Base-by-base conservation (phyloP, 805 yeast species). In the Candida ponderosae region DNA sequence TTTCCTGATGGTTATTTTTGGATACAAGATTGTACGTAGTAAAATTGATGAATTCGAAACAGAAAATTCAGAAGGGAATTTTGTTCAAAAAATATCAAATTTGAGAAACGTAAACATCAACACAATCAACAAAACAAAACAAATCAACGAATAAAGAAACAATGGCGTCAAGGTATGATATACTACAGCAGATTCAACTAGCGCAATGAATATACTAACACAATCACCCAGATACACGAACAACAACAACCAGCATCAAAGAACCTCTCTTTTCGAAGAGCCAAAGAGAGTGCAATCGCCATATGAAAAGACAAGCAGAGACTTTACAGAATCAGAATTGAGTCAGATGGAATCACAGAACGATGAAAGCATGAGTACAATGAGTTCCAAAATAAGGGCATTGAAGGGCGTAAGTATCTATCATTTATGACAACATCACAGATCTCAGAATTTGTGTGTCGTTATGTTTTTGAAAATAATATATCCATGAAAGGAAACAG, bases 341-440 rank as follows among this genome's bases (percentile, higher is more conserved):
- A 70, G 81, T 17, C 76, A 74, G 41, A 53, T 81, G 34, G 89
- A 81, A 53, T 66, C 81, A 4, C 89, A 81, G 51, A 72, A 72
- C 42, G 83, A 76, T 27, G 81, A 76, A 39, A 75, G 78, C 36
- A 54, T 76, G 45, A 65, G 67, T 18, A 59, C 68, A 2, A 72
- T 81, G 70, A 63, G 71, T 26, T 66, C 70, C 29, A 76, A 74
- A 44, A 67, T 81, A 17, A 58, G 64, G 34, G 63, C 74, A 21
- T 58, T 81, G 38, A 81, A 79, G 51, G 70, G 69, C 33, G 60
- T 59, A 31, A 39, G 61, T 38, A n/a, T 9, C 6, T 15, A 9
- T 6, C 20, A 6, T 21, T 21, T 21, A 14, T 16, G 27, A 17
- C n/a, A 9, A 18, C 17, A 9, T 34, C 9, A n/a, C n/a, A n/a